Evolutionary conservation across 1,139 yeast species (phyloP).

Genomic region (Martiniozyma asiatica): DNA sequence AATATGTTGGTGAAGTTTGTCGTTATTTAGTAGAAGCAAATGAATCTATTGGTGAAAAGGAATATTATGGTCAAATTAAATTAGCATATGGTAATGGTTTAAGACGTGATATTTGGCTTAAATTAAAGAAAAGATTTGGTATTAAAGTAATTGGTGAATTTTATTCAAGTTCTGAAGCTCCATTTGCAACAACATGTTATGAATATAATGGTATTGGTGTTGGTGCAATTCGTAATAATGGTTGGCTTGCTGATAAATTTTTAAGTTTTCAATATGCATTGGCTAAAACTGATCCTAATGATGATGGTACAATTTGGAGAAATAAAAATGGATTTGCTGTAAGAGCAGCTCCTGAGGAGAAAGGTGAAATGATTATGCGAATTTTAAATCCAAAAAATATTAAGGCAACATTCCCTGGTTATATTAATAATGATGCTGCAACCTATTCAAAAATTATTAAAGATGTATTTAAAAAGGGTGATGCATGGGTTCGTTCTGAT

Average conservation of each 20-base stretch:
- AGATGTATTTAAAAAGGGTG: constrained; percentile 74
- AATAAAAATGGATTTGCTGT: constrained; percentile 58
- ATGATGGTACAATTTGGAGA: constrained; percentile 59
- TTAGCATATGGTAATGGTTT: constrained; percentile 90
- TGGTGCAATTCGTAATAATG: constrained; percentile 85
- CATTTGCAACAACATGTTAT: constrained; percentile 75
- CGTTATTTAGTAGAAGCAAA: constrained; percentile 64
- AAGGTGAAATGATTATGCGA: constrained; percentile 81
- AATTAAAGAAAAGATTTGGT: constrained; percentile 65
- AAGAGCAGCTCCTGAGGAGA: constrained; percentile 42
- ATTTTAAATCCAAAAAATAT: constrained; percentile 53
- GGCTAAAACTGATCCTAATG: constrained; percentile 73
- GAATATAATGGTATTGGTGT: constrained; percentile 72
- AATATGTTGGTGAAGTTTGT: constrained; percentile 94
- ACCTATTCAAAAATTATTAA: constrained; percentile 62
- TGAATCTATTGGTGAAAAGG: constrained; percentile 46
- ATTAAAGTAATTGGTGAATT: constrained; percentile 78
- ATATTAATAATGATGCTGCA: constrained; percentile 69
- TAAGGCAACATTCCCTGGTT: constrained; percentile 79
- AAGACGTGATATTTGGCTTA: constrained; percentile 83
- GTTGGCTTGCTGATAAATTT: constrained; percentile 44
- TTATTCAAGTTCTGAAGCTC: constrained; percentile 90
- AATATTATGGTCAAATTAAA: constrained; percentile 39
- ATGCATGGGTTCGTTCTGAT: constrained; percentile 86
- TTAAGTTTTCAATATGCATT: constrained; percentile 46